phyloP scores from a whole-genome alignment of 805 yeast species.

The Wickerhamomyces ciferrii region DNA sequence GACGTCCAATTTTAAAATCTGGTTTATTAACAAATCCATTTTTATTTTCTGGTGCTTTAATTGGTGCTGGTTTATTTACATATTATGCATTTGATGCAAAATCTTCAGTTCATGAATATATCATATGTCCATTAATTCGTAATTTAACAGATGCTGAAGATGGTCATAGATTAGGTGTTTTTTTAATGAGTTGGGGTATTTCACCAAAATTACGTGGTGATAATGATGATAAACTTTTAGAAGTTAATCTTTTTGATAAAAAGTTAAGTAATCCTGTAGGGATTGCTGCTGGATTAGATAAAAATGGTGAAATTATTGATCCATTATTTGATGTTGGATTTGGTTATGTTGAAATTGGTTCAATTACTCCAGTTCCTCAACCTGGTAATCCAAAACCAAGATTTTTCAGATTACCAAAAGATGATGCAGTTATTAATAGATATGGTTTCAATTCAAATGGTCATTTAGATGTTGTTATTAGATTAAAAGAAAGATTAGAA shows the following conservation, averaged over 20 bases:
- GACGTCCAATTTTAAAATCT: conserved; percentile 2
- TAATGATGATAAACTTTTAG: conserved; percentile 43
- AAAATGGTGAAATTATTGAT: conserved; percentile 89
- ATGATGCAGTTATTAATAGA: conserved; percentile 88
- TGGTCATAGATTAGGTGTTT: conserved; percentile 76
- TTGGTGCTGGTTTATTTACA: conserved; percentile 34
- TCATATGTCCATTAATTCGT: conserved; percentile 74
- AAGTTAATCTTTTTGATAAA: conserved; percentile 62
- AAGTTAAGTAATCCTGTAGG: conserved; percentile 75
- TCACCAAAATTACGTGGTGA: conserved; percentile 57
- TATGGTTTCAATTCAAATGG: conserved; percentile 95
- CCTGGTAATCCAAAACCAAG: conserved; percentile 94
- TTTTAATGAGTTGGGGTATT: conserved; percentile 61
- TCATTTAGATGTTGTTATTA: conserved; percentile 65
- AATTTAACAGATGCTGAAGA: conserved; percentile 72
- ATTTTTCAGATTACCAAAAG: conserved; percentile 78
- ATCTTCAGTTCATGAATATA: conserved; percentile 76
- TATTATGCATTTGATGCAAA: conserved; percentile 69
- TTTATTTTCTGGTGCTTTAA: conserved; percentile 18
- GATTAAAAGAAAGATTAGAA: conserved; percentile 60
- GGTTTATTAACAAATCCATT: conserved; percentile 10
- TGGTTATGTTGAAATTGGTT: conserved; percentile 88
- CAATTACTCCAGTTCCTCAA: conserved; percentile 89
- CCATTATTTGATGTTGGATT: conserved; percentile 74
- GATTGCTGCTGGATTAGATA: conserved; percentile 94